phyloP scores from a whole-genome alignment of 352 stramenopile species.

The Phytophthora vignae region DNA sequence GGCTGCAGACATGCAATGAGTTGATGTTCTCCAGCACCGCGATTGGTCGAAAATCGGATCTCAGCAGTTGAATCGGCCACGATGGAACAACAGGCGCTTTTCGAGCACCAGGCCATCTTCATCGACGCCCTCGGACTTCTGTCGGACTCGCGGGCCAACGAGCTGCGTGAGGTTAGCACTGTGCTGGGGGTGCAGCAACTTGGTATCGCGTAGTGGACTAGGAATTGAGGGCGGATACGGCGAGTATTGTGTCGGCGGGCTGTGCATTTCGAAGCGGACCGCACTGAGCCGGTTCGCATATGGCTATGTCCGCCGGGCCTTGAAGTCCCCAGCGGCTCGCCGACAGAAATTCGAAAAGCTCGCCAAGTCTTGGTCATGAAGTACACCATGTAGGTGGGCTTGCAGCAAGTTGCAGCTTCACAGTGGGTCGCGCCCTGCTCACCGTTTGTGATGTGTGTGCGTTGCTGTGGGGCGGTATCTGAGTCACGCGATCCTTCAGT shows the following conservation, averaged over 20 bases:
- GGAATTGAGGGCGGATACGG: neutral
- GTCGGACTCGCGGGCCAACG: neutral
- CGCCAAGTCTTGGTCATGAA: neutral
- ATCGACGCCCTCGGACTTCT: too few relatives aligned
- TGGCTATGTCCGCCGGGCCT: neutral
- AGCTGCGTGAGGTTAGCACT: neutral
- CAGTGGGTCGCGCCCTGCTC: neutral
- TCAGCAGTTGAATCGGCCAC: slow-evolving; percentile 9
- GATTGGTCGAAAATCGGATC: slow-evolving; percentile 5
- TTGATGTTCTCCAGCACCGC: neutral
- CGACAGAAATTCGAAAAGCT: neutral
- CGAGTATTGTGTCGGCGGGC: neutral
- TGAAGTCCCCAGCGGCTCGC: neutral
- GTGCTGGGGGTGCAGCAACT: neutral
- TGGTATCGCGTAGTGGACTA: neutral
- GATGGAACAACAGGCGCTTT: neutral
- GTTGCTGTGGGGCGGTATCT: neutral
- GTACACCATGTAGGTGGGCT: too few relatives aligned
- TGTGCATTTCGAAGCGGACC: neutral
- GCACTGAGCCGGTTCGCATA: slow-evolving; percentile 21
- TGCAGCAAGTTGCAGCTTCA: neutral
- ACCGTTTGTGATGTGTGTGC: neutral
- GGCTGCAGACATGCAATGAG: slow-evolving; percentile 15
- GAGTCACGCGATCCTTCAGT: too few relatives aligned
- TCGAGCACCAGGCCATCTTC: neutral